Base-by-base conservation (phyloP, 1,139 yeast genomes). In the Blastobotrys aristatus region DNA sequence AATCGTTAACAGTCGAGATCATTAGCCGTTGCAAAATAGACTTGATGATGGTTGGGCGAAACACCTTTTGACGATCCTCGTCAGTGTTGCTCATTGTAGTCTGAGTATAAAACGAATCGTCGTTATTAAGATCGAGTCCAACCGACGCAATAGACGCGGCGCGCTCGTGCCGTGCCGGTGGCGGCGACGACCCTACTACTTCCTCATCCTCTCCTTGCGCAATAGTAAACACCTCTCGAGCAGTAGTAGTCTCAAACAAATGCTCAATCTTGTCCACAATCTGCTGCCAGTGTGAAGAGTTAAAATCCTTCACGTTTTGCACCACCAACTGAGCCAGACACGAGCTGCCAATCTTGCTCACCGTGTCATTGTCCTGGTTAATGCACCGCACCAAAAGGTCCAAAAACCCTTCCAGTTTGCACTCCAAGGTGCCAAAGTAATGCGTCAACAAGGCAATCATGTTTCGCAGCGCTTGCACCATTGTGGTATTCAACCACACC, bases 331-430 rank as follows among this genome's bases (percentile, higher is more conserved):
- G 86, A 54, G 84, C 83, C 51, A 92, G 74, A 64, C 98, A 90
- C 10, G 92, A 81, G 59, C 95, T 79, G 18, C 98, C 98, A 56
- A 90, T 89, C 59, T 95, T 76, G 0, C 97, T 95, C 58, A 94
- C 90, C 0, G 97, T 89, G 60, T 92, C 98, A 64, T 92, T 92
- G 59, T 90, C 97, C 66, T 92, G 98, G 60, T 96, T 88, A 46
- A 92, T 87, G 67, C 98, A 94, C 7, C 92, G 82, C 2, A 82
- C 82, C 48, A 94, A 68, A 49, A 94, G 73, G 35, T 80, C 81
- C 66, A 94, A 72, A 63, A 84, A 88, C 1, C 88, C 94, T 52
- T 79, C 84, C 48, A 92, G 72, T 77, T 85, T 79, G 38, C 77
- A 73, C 55, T 82, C 82, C 60, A 92, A 75, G 2, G 82, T 76